A percentile compares a stretch with the other conserved stretches of the same genome.
Conservation (phyloP, 441 rosid species). For the Erysimum pusillum region DNA sequence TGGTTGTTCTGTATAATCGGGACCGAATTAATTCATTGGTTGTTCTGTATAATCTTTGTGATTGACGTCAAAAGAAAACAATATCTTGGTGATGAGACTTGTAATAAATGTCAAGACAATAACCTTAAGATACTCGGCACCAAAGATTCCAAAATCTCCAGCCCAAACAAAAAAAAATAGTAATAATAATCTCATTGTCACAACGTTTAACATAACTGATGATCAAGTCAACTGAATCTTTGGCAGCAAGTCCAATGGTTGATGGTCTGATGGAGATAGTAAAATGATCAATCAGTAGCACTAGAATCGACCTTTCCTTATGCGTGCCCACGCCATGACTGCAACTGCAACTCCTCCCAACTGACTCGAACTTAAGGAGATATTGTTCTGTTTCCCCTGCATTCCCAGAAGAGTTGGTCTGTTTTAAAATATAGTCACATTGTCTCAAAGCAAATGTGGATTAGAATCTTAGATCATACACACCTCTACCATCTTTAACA, state of each 20-base stretch:
- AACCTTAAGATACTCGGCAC: neutral
- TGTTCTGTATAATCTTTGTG: conserved; percentile 12
- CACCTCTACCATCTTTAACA: conserved; percentile 73
- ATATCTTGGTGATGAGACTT: conserved; percentile 15
- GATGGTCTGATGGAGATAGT: conserved; percentile 9
- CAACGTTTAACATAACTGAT: conserved; percentile 11
- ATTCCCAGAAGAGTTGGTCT: conserved; percentile 31
- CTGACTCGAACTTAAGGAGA: conserved; percentile 73
- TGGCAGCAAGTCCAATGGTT: conserved; percentile 25
- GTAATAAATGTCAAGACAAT: conserved; percentile 3
- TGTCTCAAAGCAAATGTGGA: conserved; percentile 18
- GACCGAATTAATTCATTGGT: too few species aligned
- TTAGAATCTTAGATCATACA: conserved; percentile 24
- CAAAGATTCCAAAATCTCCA: neutral
- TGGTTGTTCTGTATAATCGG: too few species aligned
- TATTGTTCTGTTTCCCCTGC: conserved; percentile 66
- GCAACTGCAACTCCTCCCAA: conserved; percentile 96
- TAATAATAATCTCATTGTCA: neutral
- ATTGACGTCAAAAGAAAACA: conserved; percentile 11
- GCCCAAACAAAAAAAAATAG: neutral
- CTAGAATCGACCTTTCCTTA: conserved; percentile 67
- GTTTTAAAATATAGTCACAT: conserved; percentile 11
- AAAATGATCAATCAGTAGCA: conserved; percentile 51
- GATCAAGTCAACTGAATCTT: neutral
- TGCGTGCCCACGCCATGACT: conserved; percentile 69